A percentile compares a stretch with the other conserved stretches of the same genome.
Conservation (phyloP, 441 rosid species). For the Brassica balearica region DNA sequence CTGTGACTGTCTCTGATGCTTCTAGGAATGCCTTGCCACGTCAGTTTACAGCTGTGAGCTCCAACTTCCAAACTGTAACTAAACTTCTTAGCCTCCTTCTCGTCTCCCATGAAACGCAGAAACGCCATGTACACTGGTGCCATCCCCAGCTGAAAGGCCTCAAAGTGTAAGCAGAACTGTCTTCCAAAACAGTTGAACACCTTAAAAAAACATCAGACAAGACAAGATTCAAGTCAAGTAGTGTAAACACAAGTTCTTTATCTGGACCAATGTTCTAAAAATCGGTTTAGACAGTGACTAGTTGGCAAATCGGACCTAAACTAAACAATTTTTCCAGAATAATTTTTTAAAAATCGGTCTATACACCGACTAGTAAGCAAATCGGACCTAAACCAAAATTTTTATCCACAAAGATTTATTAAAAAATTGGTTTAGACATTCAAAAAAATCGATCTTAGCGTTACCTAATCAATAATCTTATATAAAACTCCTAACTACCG, state of each 20-base stretch:
- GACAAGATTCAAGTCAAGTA: not conserved
- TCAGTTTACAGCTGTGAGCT: not conserved
- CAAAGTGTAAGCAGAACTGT: constrained; percentile 6
- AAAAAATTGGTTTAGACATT: too few relatives aligned
- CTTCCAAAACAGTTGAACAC: constrained; percentile 1
- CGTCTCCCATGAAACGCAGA: not conserved
- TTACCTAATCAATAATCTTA: not conserved
- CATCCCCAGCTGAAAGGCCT: not conserved
- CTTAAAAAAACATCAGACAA: not conserved
- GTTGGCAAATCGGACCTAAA: too few relatives aligned
- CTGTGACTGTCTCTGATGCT: not conserved
- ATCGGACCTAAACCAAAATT: too few relatives aligned
- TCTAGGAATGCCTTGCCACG: not conserved
- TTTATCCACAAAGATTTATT: too few relatives aligned
- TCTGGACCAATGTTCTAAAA: not conserved
- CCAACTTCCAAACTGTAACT: not conserved
- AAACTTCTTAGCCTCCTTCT: not conserved
- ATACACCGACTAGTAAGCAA: not conserved
- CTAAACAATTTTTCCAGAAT: too few relatives aligned
- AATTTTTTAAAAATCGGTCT: not conserved
- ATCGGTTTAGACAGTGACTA: not conserved
- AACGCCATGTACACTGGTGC: constrained; percentile 3
- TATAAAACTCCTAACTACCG: not conserved
- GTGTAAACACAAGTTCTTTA: not conserved
- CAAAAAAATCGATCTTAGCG: too few relatives aligned